Conservation (phyloP, 2,329 filamentous ascomycete genomes). For the Beauveria brongniartii region DNA sequence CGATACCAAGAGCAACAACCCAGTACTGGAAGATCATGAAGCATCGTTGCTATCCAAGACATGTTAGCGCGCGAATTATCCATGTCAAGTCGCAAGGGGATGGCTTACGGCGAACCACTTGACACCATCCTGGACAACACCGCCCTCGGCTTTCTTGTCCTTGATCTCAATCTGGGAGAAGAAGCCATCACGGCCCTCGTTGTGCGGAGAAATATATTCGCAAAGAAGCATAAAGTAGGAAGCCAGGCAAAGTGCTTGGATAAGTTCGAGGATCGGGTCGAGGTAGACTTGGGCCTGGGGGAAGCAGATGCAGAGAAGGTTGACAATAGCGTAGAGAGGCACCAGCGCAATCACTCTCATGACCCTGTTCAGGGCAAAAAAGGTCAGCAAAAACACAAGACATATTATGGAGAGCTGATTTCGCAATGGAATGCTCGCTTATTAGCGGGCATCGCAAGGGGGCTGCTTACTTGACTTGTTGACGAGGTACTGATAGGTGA, state of each 20-base stretch:
- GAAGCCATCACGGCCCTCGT: slow-evolving; percentile 26
- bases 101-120: slow-evolving; percentile 24
- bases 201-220: slow-evolving; percentile 30
- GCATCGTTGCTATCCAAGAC: slow-evolving; percentile 21
- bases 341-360: slow-evolving; percentile 34
- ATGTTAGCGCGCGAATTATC: neutral
- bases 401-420: neutral
- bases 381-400: neutral
- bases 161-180: slow-evolving; percentile 26
- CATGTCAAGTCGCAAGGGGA: neutral
- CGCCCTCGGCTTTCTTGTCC: slow-evolving; percentile 19
- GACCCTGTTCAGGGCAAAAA: slow-evolving; percentile 20
- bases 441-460: neutral
- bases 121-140: slow-evolving; percentile 19
- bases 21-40: slow-evolving; percentile 34
- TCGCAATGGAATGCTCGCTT: neutral
- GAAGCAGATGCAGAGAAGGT: slow-evolving; percentile 30
- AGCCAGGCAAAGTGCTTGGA: slow-evolving; percentile 32
- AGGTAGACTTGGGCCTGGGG: slow-evolving; percentile 32
- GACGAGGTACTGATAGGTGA: slow-evolving; percentile 31
- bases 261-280: slow-evolving; percentile 28
- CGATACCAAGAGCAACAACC: slow-evolving; percentile 28
- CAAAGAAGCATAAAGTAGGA: slow-evolving; percentile 37
- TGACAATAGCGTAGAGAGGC: slow-evolving; percentile 30
- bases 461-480: slow-evolving; percentile 30